phyloP scores from a whole-genome alignment of 805 yeast genomes.

The Ogataea corticis region DNA sequence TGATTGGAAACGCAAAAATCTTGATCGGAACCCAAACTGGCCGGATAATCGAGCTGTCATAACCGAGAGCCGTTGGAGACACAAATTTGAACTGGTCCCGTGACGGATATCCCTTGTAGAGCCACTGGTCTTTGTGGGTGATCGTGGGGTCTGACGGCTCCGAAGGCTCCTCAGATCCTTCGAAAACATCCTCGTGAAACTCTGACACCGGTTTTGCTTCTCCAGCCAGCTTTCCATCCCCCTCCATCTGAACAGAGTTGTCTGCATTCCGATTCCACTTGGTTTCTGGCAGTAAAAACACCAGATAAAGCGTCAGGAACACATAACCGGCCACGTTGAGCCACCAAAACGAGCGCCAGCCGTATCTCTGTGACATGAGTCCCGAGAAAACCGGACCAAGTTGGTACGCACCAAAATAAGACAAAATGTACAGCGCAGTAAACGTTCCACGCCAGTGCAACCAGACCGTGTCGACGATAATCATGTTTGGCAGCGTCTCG shows the following conservation, averaged over 20 bases:
- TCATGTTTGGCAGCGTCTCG: conserved; percentile 20
- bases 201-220: conserved; percentile 8
- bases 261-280: conserved; percentile 19
- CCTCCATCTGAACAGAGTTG: conserved; percentile 3
- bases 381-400: conserved; percentile 20
- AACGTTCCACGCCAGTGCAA: conserved; percentile 18
- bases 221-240: conserved; percentile 4
- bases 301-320: conserved; percentile 12
- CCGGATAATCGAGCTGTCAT: conserved; percentile 16
- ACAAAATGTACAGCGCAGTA: conserved; percentile 15
- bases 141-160: too few relatives aligned
- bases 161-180: conserved; percentile 4
- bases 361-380: conserved; percentile 18
- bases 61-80: conserved; percentile 18
- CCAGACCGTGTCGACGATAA: conserved; percentile 19
- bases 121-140: conserved; percentile 15
- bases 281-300: conserved; percentile 17
- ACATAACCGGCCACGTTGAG: conserved; percentile 18
- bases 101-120: conserved; percentile 16
- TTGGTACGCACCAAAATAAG: conserved; percentile 20
- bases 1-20: conserved; percentile 13
- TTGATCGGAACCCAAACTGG: conserved; percentile 19
- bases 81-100: conserved; percentile 17
- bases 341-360: conserved; percentile 22
- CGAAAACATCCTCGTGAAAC: conserved; percentile 4